Conservation (phyloP, 805 yeast species). For the Lipomyces japonicus region DNA sequence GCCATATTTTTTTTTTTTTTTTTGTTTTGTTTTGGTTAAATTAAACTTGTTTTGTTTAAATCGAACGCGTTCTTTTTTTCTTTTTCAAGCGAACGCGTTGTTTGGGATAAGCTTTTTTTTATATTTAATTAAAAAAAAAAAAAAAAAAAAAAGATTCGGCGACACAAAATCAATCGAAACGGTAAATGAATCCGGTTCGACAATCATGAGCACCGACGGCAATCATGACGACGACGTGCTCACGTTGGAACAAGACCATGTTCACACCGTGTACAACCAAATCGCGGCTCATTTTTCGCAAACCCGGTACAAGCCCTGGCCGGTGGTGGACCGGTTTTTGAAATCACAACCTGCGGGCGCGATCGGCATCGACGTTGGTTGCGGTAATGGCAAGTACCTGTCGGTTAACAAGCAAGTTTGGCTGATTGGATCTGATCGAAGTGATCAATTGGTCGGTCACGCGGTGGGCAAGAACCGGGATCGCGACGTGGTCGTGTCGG, state of each 20-base stretch:
- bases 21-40: too few species aligned
- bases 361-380: slow-evolving; percentile 89
- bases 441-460: slow-evolving; percentile 21
- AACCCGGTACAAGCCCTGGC: slow-evolving; percentile 97
- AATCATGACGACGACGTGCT: too few species aligned
- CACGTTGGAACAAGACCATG: slow-evolving; percentile 62
- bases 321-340: slow-evolving; percentile 76
- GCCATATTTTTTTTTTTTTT: slow-evolving; percentile 29
- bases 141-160: too few species aligned
- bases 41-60: too few species aligned
- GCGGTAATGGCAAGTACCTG: slow-evolving; percentile 94
- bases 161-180: too few species aligned
- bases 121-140: too few species aligned
- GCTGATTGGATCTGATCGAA: slow-evolving; percentile 60
- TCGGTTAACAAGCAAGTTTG: slow-evolving; percentile 63
- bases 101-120: too few species aligned
- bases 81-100: too few species aligned
- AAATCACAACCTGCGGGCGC: slow-evolving; percentile 48
- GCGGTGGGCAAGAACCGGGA: slow-evolving; percentile 32
- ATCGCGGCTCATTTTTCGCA: slow-evolving; percentile 91
- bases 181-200: too few species aligned
- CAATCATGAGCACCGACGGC: too few species aligned
- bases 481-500: slow-evolving; percentile 69
- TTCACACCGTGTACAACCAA: slow-evolving; percentile 88
- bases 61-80: too few species aligned